phyloP scores from a whole-genome alignment of 2,329 filamentous ascomycete genomes.

The Xylariaceae sp. region DNA sequence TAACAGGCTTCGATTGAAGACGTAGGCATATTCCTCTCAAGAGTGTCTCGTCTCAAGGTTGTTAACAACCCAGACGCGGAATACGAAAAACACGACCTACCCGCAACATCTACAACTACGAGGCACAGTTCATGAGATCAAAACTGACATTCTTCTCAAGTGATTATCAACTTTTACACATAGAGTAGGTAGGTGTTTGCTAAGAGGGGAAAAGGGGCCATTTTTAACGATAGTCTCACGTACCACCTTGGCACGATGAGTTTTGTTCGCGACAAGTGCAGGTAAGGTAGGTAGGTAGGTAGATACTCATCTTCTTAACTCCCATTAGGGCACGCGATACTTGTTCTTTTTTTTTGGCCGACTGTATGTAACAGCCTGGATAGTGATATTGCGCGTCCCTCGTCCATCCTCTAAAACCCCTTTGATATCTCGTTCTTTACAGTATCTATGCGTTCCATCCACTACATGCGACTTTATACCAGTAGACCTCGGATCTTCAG shows the following conservation, averaged over 20 bases:
- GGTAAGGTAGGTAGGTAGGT: not conserved
- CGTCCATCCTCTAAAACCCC: not conserved
- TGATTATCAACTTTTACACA: not conserved
- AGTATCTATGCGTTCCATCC: not conserved
- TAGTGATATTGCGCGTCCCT: not conserved
- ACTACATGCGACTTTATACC: slow-evolving; percentile 5
- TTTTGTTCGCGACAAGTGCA: not conserved
- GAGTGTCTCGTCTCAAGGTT: no score
- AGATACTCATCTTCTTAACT: not conserved
- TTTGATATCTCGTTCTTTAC: not conserved
- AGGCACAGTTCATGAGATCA: not conserved
- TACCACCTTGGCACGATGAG: not conserved
- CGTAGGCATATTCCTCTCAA: no score
- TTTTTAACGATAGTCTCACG: no score
- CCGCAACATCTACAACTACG: not conserved
- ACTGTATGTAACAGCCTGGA: not conserved
- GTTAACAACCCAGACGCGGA: no score
- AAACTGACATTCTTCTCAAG: not conserved
- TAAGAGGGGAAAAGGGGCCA: not conserved
- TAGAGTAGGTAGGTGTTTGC: not conserved
- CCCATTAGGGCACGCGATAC: not conserved
- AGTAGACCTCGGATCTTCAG: not conserved
- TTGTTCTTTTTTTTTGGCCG: not conserved
- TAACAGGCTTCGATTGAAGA: no score
- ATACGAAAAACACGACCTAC: no score